phyloP scores from a whole-genome alignment of 371 early-diverging fungal genomes.

The Mucor velutinosus region DNA sequence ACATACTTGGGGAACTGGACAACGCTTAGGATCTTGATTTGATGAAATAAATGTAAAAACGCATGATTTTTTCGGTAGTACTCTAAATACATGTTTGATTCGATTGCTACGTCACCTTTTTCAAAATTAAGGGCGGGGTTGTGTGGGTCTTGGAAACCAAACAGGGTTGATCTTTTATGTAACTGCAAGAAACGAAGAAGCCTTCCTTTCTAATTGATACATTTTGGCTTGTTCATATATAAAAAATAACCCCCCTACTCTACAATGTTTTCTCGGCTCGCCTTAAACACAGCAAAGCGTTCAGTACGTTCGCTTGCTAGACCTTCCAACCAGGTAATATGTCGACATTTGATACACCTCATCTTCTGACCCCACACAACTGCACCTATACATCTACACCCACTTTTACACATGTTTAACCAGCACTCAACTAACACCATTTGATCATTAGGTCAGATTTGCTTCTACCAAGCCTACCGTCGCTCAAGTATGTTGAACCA shows the following conservation, averaged over 20 bases:
- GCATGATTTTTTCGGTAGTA: background rate
- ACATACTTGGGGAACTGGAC: conserved; percentile 51
- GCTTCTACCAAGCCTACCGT: conserved; percentile 47
- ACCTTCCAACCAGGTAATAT: conserved; percentile 42
- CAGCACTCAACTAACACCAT: background rate
- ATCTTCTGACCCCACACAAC: background rate
- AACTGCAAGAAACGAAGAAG: background rate
- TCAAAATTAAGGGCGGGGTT: conserved; percentile 7
- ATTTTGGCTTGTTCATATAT: conserved; percentile 6
- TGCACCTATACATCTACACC: background rate
- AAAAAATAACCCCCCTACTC: conserved; percentile 31
- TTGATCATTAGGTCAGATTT: conserved; percentile 44
- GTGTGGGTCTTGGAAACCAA: background rate
- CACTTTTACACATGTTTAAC: background rate
- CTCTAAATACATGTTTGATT: background rate
- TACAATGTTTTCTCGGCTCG: conserved; percentile 56
- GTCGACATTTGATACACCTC: background rate
- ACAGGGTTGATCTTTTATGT: conserved; percentile 3
- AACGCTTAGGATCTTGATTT: conserved; percentile 42
- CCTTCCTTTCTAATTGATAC: conserved; percentile 12
- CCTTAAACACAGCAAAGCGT: conserved; percentile 47
- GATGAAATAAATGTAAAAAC: background rate
- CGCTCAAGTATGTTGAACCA: conserved; percentile 11
- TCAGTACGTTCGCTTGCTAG: conserved; percentile 48
- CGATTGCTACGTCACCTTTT: conserved; percentile 8